phyloP scores from a whole-genome alignment of 352 stramenopile genomes.

The Phytophthora aleatoria region DNA sequence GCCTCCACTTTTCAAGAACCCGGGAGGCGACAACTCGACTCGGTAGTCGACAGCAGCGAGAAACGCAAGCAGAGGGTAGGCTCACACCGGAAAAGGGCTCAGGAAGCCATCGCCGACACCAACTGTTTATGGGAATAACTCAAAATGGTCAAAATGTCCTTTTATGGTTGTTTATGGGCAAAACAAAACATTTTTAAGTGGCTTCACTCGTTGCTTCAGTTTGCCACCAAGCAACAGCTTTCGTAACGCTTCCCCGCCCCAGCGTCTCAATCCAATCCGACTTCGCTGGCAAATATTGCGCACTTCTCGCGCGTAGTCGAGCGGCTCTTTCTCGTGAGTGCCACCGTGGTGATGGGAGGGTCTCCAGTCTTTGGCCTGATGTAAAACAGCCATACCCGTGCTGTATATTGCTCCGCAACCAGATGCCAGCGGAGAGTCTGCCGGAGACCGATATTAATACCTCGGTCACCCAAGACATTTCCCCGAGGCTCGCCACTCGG shows the following conservation, averaged over 20 bases:
- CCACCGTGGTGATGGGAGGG: conserved; percentile 21
- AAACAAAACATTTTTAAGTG: neutral
- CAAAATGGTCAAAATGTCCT: neutral
- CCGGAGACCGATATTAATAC: neutral
- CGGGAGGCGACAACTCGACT: neutral
- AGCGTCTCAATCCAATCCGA: neutral
- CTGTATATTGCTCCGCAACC: neutral
- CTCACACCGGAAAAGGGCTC: neutral
- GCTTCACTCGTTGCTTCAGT: conserved; percentile 1
- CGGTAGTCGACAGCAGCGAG: too few relatives aligned
- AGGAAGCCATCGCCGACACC: too few relatives aligned
- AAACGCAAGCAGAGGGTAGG: neutral
- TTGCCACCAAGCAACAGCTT: neutral
- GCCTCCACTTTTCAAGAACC: too few relatives aligned
- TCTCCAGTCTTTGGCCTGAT: neutral
- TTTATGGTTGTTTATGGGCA: conserved; percentile 6
- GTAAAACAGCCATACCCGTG: neutral
- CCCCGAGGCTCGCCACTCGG: too few relatives aligned
- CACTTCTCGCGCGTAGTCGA: neutral
- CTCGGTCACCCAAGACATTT: neutral
- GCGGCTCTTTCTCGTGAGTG: conserved; percentile 13
- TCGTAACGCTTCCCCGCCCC: neutral
- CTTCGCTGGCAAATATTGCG: too few relatives aligned
- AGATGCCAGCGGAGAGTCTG: neutral
- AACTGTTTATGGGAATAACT: too few relatives aligned